phyloP scores from a whole-genome alignment of 1,139 yeast species.

The Saccharomyces hybrid region DNA sequence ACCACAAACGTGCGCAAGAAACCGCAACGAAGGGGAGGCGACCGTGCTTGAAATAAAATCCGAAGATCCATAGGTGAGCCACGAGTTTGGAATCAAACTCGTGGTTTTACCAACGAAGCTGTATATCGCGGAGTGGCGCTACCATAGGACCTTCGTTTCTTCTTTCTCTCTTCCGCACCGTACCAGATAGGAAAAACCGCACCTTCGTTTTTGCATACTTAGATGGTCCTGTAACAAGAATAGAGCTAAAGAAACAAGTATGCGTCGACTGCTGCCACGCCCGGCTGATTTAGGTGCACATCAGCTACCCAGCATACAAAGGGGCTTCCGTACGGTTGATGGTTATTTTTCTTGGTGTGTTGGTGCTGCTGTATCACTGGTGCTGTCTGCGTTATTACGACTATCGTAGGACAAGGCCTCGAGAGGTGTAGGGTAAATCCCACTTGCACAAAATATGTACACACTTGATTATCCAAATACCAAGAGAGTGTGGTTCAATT shows the following conservation, averaged over 20 bases:
- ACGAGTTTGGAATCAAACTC: background rate
- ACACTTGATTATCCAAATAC: background rate
- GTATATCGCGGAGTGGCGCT: background rate
- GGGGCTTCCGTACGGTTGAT: background rate
- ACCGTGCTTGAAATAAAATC: background rate
- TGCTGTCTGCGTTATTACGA: background rate
- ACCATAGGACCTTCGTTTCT: background rate
- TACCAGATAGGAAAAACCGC: background rate
- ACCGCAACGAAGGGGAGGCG: background rate
- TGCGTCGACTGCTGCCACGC: background rate
- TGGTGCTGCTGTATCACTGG: background rate
- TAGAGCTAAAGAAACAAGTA: background rate
- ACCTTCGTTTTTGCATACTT: background rate
- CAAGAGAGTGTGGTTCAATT: background rate
- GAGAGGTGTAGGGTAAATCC: background rate
- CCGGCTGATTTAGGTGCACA: background rate
- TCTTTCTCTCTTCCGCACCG: background rate
- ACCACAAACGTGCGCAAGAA: background rate
- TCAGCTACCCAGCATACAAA: background rate
- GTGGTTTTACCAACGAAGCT: background rate
- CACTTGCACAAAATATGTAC: background rate
- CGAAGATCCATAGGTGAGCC: background rate
- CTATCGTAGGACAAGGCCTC: background rate
- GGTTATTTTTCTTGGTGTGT: background rate
- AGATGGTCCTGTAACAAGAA: background rate